Base-by-base conservation (phyloP, 2,329 filamentous ascomycete genomes). In the Penicillium sp. region DNA sequence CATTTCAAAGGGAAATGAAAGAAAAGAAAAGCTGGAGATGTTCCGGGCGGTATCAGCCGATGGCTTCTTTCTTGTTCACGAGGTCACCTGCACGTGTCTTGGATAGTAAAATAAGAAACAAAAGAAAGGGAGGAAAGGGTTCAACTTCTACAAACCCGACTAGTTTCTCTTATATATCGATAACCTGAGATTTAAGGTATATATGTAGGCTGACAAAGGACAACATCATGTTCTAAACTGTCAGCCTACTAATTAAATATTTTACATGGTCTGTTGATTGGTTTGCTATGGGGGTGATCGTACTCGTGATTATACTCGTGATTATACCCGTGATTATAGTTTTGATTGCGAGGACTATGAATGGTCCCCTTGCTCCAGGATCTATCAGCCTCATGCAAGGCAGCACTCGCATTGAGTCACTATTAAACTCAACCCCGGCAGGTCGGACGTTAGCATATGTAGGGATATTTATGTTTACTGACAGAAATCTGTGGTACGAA, bases 301-400 rank as follows among this genome's bases (percentile, higher is more conserved):
- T 31, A 31, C 10, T 31, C 29, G 25, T 6, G 1, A 44, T 45
- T 31, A 5, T 31, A 15, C 40, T n/a, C 8, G 23, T 33, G 13
- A 33, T 33, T 10, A 16, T 27, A 10, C 34, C 15, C 3, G 11
- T 11, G 5, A 19, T n/a, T 19, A 50, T n/a, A 23, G 2, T 50
- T 27, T 43, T 21, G 9, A 11, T 27, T 27, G 19, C 13, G 19
- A 36, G 39, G 23, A 23, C 9, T 38, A 27, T 53, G 34, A 38
- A 19, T 34, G 25, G 27, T 25, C 29, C 27, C 51, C 52, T 55
- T 55, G 38, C 52, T 43, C 15, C 2, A 13, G 11, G 27, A 16
- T n/a, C 19, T 43, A 33, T 44, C 45, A 43, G 45, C 44, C 52
- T 54, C 34, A 50, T 55, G 52, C 52, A 55, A 55, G 53, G 53